These are phyloP conservation scores for Chloranthus sessilifolius DNA, from an alignment of 164 flowering plant species.

Conservation along the genomic window DNA sequence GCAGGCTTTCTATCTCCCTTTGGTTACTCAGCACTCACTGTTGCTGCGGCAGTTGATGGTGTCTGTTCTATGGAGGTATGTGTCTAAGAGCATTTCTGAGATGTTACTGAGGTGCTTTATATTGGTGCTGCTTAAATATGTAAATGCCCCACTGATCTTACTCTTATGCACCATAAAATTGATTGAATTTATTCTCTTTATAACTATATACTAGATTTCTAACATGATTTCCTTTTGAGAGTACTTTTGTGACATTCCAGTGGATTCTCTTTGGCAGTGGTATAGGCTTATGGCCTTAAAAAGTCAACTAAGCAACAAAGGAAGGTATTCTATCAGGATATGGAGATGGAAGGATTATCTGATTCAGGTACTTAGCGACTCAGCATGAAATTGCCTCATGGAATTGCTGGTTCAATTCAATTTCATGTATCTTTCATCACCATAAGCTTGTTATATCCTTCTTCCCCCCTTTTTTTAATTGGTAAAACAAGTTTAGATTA, in stretches of 20 bases:
- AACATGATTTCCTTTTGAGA: too few species aligned
- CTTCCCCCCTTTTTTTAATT: too few species aligned
- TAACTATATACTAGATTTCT: too few species aligned
- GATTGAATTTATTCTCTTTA: constrained; percentile 2
- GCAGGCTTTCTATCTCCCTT: constrained; percentile 75
- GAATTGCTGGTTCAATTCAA: neutral
- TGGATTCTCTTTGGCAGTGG: constrained; percentile 55
- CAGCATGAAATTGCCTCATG: constrained; percentile 5
- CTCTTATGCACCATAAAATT: neutral
- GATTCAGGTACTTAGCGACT: constrained; percentile 50
- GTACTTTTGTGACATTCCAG: too few species aligned
- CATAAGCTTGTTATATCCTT: too few species aligned
- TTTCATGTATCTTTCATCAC: too few species aligned
- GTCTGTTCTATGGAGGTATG: constrained; percentile 76
- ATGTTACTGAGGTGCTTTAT: neutral
- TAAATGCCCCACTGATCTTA: too few species aligned
- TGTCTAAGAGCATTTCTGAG: too few species aligned
- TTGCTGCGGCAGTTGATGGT: constrained; percentile 57
- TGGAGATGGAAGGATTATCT: constrained; percentile 87
- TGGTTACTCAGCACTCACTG: constrained; percentile 69
- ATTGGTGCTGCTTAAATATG: constrained; percentile 5
- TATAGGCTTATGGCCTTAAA: constrained; percentile 62
- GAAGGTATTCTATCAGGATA: constrained; percentile 32
- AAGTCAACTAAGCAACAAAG: constrained; percentile 33
- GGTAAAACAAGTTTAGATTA: too few species aligned